Percentiles rank a stretch among this genome's conserved stretches.
These are phyloP conservation scores for Moesziomyces sp. DNA, from an alignment of 1,284 basidiomycete species.

Conservation along the genomic window DNA sequence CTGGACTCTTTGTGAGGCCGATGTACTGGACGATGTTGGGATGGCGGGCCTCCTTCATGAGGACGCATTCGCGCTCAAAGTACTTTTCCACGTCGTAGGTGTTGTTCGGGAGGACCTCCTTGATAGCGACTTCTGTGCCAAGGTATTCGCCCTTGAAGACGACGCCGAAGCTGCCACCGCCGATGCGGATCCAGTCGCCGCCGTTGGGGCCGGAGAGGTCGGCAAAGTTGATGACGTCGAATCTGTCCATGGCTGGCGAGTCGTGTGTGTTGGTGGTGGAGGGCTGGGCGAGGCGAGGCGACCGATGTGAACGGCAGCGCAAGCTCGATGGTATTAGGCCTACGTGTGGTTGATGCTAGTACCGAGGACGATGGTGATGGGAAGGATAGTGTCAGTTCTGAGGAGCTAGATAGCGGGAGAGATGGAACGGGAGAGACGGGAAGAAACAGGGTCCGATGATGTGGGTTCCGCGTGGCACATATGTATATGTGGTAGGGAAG, in stretches of 20 bases:
- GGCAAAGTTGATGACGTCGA: constrained; percentile 63
- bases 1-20: constrained; percentile 86
- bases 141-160: constrained; percentile 80
- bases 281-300: background rate
- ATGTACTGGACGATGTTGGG: constrained; percentile 95
- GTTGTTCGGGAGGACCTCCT: constrained; percentile 88
- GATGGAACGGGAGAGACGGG: background rate
- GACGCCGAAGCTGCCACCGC: constrained; percentile 62
- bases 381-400: background rate
- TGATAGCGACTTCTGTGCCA: constrained; percentile 94
- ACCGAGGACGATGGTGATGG: background rate
- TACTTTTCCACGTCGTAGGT: constrained; percentile 94
- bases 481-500: background rate
- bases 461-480: no score
- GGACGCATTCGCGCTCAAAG: constrained; percentile 94
- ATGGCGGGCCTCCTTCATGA: constrained; percentile 92
- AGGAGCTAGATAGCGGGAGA: background rate
- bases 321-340: background rate
- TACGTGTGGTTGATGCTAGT: background rate
- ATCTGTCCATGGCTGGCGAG: constrained; percentile 52
- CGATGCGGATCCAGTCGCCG: constrained; percentile 59
- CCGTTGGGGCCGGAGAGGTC: constrained; percentile 60
- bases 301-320: background rate
- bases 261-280: background rate
- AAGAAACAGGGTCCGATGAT: no score